Evolutionary conservation across 1,284 basidiomycete genomes (phyloP).

Genomic region (Pisolithus thermaeus): DNA sequence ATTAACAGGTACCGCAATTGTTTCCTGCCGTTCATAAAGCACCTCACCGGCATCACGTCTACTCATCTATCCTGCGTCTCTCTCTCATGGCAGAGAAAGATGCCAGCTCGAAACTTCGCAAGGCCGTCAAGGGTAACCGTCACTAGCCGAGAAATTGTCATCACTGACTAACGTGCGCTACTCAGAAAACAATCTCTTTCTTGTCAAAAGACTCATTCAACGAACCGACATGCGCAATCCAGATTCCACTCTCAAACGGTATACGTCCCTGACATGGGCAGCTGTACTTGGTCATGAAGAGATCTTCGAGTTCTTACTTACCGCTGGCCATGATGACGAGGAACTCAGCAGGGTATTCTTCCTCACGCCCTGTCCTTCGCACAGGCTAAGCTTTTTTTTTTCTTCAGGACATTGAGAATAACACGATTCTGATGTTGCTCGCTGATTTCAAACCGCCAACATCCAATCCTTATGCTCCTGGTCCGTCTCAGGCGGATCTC

Average conservation of each 20-base stretch:
- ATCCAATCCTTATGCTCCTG: slow-evolving; percentile 41
- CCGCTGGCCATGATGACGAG: slow-evolving; percentile 82
- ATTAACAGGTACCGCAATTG: slow-evolving; percentile 22
- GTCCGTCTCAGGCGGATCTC: slow-evolving; percentile 50
- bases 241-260: slow-evolving; percentile 65
- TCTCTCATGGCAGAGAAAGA: slow-evolving; percentile 74
- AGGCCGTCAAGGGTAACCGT: slow-evolving; percentile 69
- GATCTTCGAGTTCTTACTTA: slow-evolving; percentile 83
- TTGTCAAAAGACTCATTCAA: slow-evolving; percentile 77
- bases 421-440: slow-evolving; percentile 84
- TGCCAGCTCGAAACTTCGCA: slow-evolving; percentile 63
- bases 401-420: slow-evolving; percentile 77
- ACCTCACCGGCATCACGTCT: slow-evolving; percentile 17
- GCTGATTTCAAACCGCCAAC: slow-evolving; percentile 65
- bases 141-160: slow-evolving; percentile 8
- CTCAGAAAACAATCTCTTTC: slow-evolving; percentile 88
- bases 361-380: slow-evolving; percentile 2
- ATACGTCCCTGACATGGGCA: slow-evolving; percentile 86
- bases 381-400: slow-evolving; percentile 10
- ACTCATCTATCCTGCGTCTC: slow-evolving; percentile 15
- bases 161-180: slow-evolving; percentile 12
- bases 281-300: slow-evolving; percentile 81
- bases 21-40: slow-evolving; percentile 16
- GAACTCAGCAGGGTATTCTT: slow-evolving; percentile 77
- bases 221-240: slow-evolving; percentile 85